Evolutionary conservation across 306 rosid genomes (phyloP), one percentile per base, ranked within the genome.

Genomic region (Nissolia schottii): DNA sequence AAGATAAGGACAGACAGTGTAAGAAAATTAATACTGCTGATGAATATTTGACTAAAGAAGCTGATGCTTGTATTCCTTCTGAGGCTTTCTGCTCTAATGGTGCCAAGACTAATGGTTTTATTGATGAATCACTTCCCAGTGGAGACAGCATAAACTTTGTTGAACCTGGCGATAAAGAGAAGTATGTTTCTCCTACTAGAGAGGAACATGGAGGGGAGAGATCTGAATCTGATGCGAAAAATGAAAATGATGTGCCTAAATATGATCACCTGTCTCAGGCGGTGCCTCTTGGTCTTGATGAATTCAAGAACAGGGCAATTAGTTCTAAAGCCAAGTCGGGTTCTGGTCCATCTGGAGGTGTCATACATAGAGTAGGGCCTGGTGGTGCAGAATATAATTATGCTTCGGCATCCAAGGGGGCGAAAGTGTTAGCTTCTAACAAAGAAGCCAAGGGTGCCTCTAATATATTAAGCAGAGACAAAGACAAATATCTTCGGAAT

Each of bases 381-480:
- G 96, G 89, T 24, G 99, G 99, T 63, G 79, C 84, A 27, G 92
- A 89, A 77, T 84, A 91, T 89, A 94, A 94, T 76, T 91, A 89
- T 68, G 99, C 99, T 50, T 94, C 96, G 5, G 88, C 96, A 24
- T 85, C 99, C 32, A 94, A 94, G 70, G 99, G 99, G 54, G 95
- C 97, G 18, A 94, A 91, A 81, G 89, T 94, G 16, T 76, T 94
- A 86, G 89, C 90, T 83, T 91, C 88, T 63, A 94, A 94, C 86
- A 94, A 86, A 87, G 99, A 94, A 89, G 95, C 96, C 34, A 94
- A 87, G 66, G 99, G 99, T 69, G 99, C 99, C 75, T 79, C 95
- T 49, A 90, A 94, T 69, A 84, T 94, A 43, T 84, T 94, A 76
- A 87, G 79, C 73, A 86, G 80, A 76, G 90, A 94, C 81, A 82